Conservation (phyloP, 345 rosid species). For the Euphorbia pulcherrima region DNA sequence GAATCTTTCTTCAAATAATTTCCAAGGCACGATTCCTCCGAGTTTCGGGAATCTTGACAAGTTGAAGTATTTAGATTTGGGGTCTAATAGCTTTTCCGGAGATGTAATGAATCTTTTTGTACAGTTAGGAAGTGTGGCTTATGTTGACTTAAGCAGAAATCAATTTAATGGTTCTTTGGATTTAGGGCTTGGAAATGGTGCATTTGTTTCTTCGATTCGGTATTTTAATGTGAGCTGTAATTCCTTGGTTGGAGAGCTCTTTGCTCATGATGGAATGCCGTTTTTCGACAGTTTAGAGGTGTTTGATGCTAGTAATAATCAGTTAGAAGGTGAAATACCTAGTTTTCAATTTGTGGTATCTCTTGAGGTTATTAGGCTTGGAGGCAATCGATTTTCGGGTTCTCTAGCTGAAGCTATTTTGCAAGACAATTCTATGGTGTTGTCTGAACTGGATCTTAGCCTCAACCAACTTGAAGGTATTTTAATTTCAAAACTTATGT, state of each 20-base stretch:
- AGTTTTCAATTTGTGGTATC: slow-evolving; percentile 74
- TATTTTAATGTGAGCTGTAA: slow-evolving; percentile 63
- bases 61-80: slow-evolving; percentile 62
- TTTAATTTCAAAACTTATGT: neutral
- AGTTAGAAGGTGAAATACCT: slow-evolving; percentile 60
- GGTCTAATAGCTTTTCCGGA: slow-evolving; percentile 58
- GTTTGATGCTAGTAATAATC: slow-evolving; percentile 79
- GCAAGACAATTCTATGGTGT: slow-evolving; percentile 68
- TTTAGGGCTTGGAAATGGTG: slow-evolving; percentile 53
- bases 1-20: slow-evolving; percentile 54
- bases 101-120: slow-evolving; percentile 61
- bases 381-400: slow-evolving; percentile 64
- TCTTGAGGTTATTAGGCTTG: slow-evolving; percentile 63
- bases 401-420: slow-evolving; percentile 58
- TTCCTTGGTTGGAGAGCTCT: slow-evolving; percentile 55
- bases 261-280: slow-evolving; percentile 73
- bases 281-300: slow-evolving; percentile 83
- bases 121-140: slow-evolving; percentile 41
- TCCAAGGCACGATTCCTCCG: slow-evolving; percentile 52
- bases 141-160: slow-evolving; percentile 69
- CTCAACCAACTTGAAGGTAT: slow-evolving; percentile 75
- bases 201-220: slow-evolving; percentile 60
- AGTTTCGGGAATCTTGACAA: slow-evolving; percentile 43
- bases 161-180: slow-evolving; percentile 72
- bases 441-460: slow-evolving; percentile 85